These are phyloP conservation scores for Purshia tridentata DNA, from an alignment of 306 rosid species.

Conservation along the genomic window DNA sequence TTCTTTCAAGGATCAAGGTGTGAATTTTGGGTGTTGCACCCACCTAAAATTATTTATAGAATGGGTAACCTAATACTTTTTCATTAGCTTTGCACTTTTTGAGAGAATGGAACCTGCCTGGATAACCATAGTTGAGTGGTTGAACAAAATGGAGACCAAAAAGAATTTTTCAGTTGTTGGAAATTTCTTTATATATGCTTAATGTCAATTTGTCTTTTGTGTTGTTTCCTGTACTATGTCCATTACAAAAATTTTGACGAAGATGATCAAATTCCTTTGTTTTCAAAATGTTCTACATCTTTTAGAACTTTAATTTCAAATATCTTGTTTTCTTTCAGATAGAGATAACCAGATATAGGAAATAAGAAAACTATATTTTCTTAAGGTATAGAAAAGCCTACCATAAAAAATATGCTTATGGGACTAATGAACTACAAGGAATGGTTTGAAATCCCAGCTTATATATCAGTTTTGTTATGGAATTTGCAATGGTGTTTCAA, in stretches of 20 bases:
- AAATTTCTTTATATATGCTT: neutral
- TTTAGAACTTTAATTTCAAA: neutral
- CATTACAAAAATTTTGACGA: neutral
- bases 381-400: neutral
- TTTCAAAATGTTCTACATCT: neutral
- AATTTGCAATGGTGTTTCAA: too few relatives aligned
- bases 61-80: neutral
- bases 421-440: neutral
- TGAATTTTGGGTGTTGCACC: neutral
- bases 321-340: neutral
- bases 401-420: neutral
- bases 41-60: neutral
- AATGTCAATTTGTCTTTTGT: neutral
- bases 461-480: too few relatives aligned
- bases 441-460: too few relatives aligned
- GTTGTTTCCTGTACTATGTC: neutral
- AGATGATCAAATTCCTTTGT: neutral
- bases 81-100: neutral
- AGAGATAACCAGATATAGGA: neutral
- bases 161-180: neutral
- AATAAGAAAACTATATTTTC: too few relatives aligned
- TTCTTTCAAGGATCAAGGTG: neutral
- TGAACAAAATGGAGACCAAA: neutral
- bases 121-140: neutral
- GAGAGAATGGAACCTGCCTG: neutral